Conservation (phyloP, 257 asterid genomes). For the Nicotiana tomentosiformis region DNA sequence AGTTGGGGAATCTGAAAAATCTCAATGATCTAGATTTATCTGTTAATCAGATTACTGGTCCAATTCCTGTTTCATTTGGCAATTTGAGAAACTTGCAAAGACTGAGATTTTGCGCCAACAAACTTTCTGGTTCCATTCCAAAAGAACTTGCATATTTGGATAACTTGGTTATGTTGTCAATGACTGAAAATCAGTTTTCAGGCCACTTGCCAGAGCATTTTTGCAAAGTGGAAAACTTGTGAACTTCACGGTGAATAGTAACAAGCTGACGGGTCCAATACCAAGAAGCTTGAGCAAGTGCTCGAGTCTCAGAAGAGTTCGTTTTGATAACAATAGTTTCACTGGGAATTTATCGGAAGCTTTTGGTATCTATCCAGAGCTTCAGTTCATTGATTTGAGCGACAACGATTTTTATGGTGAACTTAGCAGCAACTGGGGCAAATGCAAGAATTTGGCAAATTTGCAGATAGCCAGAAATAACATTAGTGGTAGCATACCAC, state of each 20-base stretch:
- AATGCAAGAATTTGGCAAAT: not conserved
- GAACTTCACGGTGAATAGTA: not conserved
- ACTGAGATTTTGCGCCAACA: not conserved
- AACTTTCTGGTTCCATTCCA: conserved; percentile 23
- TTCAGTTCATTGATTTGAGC: not conserved
- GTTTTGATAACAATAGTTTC: not conserved
- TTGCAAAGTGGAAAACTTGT: not conserved
- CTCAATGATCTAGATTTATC: not conserved
- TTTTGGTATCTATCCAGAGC: not conserved
- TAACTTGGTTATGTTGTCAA: not conserved
- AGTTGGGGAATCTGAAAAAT: not conserved
- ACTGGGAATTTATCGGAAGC: not conserved
- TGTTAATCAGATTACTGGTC: conserved; percentile 7
- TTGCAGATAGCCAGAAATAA: not conserved
- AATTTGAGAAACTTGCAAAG: not conserved
- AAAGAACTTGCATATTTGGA: conserved; percentile 10
- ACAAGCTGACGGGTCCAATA: not conserved
- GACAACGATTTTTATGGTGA: conserved; percentile 3
- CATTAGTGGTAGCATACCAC: conserved; percentile 5
- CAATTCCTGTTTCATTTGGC: conserved; percentile 12
- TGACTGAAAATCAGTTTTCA: conserved; percentile 2
- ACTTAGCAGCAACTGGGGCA: not conserved
- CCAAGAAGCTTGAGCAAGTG: conserved; percentile 9
- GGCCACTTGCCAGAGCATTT: conserved; percentile 6
- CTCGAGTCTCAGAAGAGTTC: not conserved